Evolutionary conservation across 202 grass and related monocot genomes (phyloP).

Genomic region (Saccharum hybrid): DNA sequence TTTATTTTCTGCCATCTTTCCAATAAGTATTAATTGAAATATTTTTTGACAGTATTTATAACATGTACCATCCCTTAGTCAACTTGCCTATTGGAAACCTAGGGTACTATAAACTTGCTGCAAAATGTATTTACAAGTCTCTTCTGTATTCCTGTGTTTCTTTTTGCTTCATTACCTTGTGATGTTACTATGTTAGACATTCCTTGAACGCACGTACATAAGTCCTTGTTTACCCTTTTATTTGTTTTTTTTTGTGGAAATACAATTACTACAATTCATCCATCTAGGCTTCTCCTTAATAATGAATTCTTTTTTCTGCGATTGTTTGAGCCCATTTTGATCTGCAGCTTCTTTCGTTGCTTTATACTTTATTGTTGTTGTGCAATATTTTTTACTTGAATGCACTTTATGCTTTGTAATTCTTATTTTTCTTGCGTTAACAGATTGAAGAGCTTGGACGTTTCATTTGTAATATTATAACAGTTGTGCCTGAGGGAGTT

Average conservation of each 20-base stretch:
- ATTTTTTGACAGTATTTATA: conserved; percentile 11
- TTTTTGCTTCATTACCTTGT: conserved; percentile 21
- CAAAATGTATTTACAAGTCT: conserved; percentile 16
- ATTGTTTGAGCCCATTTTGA: neutral
- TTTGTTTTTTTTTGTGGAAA: neutral
- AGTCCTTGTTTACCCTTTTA: conserved; percentile 15
- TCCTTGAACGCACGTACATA: neutral
- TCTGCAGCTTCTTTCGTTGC: conserved; percentile 22
- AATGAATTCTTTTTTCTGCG: neutral
- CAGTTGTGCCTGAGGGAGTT: conserved; percentile 81
- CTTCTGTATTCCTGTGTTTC: neutral
- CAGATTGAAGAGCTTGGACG: conserved; percentile 93
- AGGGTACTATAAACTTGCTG: neutral
- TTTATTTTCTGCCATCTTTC: conserved; percentile 31
- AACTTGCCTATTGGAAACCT: neutral
- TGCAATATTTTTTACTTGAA: conserved; percentile 13
- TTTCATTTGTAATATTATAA: conserved; percentile 80
- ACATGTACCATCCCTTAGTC: neutral
- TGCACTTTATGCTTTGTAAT: conserved; percentile 31
- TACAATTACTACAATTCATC: conserved; percentile 20
- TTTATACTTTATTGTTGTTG: conserved; percentile 4
- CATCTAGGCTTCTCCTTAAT: neutral
- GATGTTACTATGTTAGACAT: conserved; percentile 14
- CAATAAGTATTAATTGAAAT: neutral
- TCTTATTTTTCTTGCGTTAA: conserved; percentile 39